Percentiles rank a stretch among this genome's conserved stretches.
These are phyloP conservation scores for Candida stauntonica DNA, from an alignment of 805 yeast species.

Conservation along the genomic window DNA sequence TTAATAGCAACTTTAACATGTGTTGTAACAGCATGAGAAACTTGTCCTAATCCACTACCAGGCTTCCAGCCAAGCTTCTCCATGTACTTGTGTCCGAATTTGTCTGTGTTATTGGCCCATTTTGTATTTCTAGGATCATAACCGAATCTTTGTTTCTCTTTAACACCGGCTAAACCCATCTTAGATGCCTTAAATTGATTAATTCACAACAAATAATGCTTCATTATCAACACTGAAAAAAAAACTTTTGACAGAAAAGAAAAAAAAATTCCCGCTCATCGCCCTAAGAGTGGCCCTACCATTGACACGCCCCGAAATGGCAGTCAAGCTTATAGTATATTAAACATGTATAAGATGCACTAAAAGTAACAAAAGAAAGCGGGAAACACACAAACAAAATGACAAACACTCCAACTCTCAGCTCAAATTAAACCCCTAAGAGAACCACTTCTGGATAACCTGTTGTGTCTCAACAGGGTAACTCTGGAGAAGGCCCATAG, in stretches of 20 bases:
- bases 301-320: too few relatives aligned
- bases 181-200: too few relatives aligned
- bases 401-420: too few relatives aligned
- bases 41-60: constrained; percentile 82
- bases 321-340: too few relatives aligned
- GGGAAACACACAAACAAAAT: too few relatives aligned
- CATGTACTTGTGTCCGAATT: constrained; percentile 87
- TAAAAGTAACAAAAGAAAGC: too few relatives aligned
- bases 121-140: constrained; percentile 89
- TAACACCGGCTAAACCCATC: constrained; percentile 83
- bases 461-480: constrained; percentile 59
- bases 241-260: too few relatives aligned
- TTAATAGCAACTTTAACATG: constrained; percentile 82
- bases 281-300: too few relatives aligned
- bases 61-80: constrained; percentile 88
- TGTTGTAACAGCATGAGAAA: constrained; percentile 60
- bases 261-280: too few relatives aligned
- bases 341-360: too few relatives aligned
- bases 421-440: constrained; percentile 18
- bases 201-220: too few relatives aligned
- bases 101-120: constrained; percentile 81
- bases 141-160: constrained; percentile 81
- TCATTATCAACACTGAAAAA: too few relatives aligned
- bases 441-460: constrained; percentile 57
- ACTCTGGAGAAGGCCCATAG: constrained; percentile 55